Percentiles rank a stretch among this genome's conserved stretches.
phyloP scores from a whole-genome alignment of 305 asterid genomes.

The Fraxinus latifolia region DNA sequence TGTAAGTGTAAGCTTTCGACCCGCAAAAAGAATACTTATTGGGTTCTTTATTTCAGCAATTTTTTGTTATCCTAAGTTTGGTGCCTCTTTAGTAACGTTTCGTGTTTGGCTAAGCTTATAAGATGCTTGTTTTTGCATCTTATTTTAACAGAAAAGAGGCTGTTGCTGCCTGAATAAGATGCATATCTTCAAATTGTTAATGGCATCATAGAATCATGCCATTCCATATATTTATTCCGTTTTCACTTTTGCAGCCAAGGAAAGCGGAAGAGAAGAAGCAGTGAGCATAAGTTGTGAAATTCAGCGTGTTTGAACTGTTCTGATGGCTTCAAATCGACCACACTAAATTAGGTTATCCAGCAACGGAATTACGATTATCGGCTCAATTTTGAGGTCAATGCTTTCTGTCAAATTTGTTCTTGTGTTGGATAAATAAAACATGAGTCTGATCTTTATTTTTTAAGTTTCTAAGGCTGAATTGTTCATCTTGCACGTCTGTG shows the following conservation, averaged over 20 bases:
- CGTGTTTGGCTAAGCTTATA: not conserved
- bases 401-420: conserved; percentile 7
- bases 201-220: not conserved
- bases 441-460: not conserved
- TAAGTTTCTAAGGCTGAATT: not conserved
- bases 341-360: not conserved
- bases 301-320: not conserved
- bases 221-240: not conserved
- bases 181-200: not conserved
- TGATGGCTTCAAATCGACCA: not conserved
- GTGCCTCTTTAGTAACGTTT: not conserved
- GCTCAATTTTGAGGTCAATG: not conserved
- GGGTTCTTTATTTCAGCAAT: not conserved
- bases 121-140: not conserved
- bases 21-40: not conserved
- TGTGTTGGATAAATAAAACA: not conserved
- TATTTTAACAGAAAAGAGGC: not conserved
- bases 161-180: not conserved
- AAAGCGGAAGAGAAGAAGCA: conserved; percentile 75
- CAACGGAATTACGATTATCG: conserved; percentile 5
- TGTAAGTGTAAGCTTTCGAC: not conserved
- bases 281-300: conserved; percentile 16
- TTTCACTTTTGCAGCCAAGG: conserved; percentile 53
- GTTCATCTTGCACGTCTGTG: not conserved
- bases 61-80: not conserved